Percentiles rank a stretch among this genome's conserved stretches.
These are phyloP conservation scores for Recurvomyces mirabilis DNA, from an alignment of 495 filamentous ascomycete genomes.

Conservation along the genomic window DNA sequence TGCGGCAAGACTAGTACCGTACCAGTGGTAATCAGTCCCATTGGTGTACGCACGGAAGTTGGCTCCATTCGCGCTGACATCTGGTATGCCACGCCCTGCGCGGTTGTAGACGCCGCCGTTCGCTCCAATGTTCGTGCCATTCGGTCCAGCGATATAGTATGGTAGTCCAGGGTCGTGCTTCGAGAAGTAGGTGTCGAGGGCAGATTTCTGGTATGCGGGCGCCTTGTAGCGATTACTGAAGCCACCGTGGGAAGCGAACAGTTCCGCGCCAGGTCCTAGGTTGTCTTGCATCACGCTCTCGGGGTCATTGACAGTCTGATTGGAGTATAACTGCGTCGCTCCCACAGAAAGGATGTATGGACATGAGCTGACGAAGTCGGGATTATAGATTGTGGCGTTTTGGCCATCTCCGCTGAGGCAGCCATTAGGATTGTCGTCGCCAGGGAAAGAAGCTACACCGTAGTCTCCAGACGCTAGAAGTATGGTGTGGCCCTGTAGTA, in stretches of 20 bases:
- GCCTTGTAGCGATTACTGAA: constrained; percentile 8
- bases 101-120: constrained; percentile 37
- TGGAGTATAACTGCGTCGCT: constrained; percentile 9
- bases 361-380: constrained; percentile 8
- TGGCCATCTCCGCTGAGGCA: constrained; percentile 7
- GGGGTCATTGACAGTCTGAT: constrained; percentile 12
- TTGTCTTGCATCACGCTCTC: constrained; percentile 19
- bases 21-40: neutral
- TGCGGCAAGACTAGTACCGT: constrained; percentile 17
- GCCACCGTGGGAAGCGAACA: constrained; percentile 5
- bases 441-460: constrained; percentile 13
- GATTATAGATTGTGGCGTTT: constrained; percentile 19
- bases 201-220: constrained; percentile 11
- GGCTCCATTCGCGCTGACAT: constrained; percentile 38
- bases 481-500: constrained; percentile 21
- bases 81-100: constrained; percentile 52
- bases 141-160: constrained; percentile 8
- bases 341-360: constrained; percentile 17
- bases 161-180: constrained; percentile 5
- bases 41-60: constrained; percentile 33
- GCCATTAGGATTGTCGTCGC: constrained; percentile 5
- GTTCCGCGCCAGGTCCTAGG: neutral
- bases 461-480: constrained; percentile 16
- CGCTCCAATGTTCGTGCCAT: constrained; percentile 12
- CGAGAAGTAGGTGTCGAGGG: constrained; percentile 4